Evolutionary conservation across 2,329 filamentous ascomycete species (phyloP).

Genomic region (Talaromyces sp.): DNA sequence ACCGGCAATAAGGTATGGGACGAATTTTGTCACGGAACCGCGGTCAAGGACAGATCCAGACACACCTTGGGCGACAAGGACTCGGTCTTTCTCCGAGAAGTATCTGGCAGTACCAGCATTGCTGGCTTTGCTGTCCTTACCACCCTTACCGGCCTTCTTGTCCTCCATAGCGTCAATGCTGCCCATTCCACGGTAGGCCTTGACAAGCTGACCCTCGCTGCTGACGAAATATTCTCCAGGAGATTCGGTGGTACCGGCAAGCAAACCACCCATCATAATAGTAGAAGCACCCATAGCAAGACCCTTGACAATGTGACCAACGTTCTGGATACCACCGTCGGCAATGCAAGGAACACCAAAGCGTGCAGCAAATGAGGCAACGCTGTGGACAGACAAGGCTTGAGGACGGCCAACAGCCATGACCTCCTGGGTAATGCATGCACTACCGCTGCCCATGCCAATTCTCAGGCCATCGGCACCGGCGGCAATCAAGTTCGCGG

Average conservation of each 20-base stretch:
- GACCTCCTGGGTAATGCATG: slow-evolving; percentile 98
- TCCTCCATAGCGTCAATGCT: slow-evolving; percentile 99
- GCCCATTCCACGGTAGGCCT: slow-evolving; percentile 98
- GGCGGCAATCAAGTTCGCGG: slow-evolving; percentile 84
- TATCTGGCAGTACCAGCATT: slow-evolving; percentile 97
- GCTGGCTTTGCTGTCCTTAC: slow-evolving; percentile 64
- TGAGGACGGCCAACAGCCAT: slow-evolving; percentile 98
- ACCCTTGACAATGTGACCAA: slow-evolving; percentile 98
- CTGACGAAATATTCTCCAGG: slow-evolving; percentile 96
- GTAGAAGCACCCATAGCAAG: slow-evolving; percentile 90
- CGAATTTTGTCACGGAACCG: slow-evolving; percentile 85
- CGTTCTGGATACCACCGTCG: slow-evolving; percentile 96
- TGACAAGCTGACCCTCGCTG: slow-evolving; percentile 94
- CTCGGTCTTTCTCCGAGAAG: slow-evolving; percentile 93
- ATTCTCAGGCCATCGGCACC: slow-evolving; percentile 96
- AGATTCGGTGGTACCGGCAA: slow-evolving; percentile 95
- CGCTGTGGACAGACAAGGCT: slow-evolving; percentile 86
- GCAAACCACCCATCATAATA: slow-evolving; percentile 98
- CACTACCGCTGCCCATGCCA: slow-evolving; percentile 96
- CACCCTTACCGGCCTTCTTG: slow-evolving; percentile 81
- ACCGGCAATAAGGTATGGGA: slow-evolving; percentile 92
- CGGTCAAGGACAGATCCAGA: slow-evolving; percentile 64
- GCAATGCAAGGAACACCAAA: slow-evolving; percentile 98
- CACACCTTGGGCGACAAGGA: slow-evolving; percentile 95
- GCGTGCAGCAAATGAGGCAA: slow-evolving; percentile 81